phyloP scores from a whole-genome alignment of 768 basidiomycete species.

The Omphalotus guepiniiformis region DNA sequence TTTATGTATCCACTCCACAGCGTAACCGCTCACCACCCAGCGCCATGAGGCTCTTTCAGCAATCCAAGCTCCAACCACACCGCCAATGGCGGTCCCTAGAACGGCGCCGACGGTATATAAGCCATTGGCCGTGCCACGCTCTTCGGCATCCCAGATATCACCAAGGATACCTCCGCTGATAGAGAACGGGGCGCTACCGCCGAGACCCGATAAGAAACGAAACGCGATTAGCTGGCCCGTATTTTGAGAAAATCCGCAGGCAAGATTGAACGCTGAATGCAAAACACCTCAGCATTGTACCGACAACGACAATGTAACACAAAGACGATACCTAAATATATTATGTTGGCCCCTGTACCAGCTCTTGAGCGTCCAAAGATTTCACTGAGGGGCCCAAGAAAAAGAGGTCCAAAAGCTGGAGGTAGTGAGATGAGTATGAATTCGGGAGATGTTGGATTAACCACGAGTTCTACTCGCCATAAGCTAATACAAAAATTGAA shows the following conservation, averaged over 20 bases:
- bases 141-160: constrained; percentile 56
- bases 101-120: constrained; percentile 62
- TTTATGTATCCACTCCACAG: background rate
- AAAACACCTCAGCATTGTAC: constrained; percentile 6
- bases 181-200: constrained; percentile 49
- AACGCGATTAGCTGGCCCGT: constrained; percentile 43
- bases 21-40: constrained; percentile 40
- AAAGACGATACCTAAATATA: constrained; percentile 50
- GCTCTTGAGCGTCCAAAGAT: constrained; percentile 63
- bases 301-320: background rate
- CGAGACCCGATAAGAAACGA: constrained; percentile 49
- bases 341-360: constrained; percentile 56
- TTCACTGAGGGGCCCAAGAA: constrained; percentile 63
- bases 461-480: no score
- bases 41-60: constrained; percentile 59
- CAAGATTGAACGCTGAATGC: constrained; percentile 37
- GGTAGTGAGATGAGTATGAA: background rate
- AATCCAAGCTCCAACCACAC: constrained; percentile 61
- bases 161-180: constrained; percentile 62
- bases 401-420: constrained; percentile 46
- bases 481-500: constrained; percentile 57
- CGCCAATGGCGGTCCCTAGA: constrained; percentile 61
- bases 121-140: constrained; percentile 61
- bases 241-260: constrained; percentile 41
- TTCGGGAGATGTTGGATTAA: constrained; percentile 1